Base-by-base conservation (phyloP, 345 rosid genomes). In the Euphorbia tirucalli region DNA sequence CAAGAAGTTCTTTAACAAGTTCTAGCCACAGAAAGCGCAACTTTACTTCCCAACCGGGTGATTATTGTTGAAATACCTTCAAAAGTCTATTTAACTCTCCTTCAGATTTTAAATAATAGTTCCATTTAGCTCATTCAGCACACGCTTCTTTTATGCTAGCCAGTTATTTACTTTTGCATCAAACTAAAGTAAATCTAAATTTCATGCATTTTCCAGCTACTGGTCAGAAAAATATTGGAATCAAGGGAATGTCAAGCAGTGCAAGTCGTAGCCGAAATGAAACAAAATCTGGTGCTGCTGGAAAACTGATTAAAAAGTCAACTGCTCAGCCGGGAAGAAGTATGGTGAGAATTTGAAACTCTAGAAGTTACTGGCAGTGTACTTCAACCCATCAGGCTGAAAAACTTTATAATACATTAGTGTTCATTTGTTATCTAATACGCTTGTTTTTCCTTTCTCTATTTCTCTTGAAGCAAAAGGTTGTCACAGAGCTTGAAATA, bases 21-120 rank as follows among this genome's bases (percentile, higher is more conserved):
- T 64, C 83, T 28, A 81, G 85, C 80, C 78, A 74, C 71, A 32
- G 22, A 24, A 88, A 80, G 77, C 73, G 54, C 48, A 81, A 77
- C 82, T 84, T 79, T 56, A 78, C 59, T 67, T 71, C 86, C 61
- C 81, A 61, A 78, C 67, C 87, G 77, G 91, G 97, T 92, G 83
- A 49, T 56, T 27, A 54, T 65, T 35, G 46, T 24, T 22, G 57
- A 9, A 4, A 10, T n/a, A 75, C 4, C 69, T 68, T 10, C 55
- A 7, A 3, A 25, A 44, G n/a, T 39, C 44, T 13, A 28, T 64
- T 78, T 55, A 28, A 57, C 64, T 31, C n/a, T 65, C 39, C 41
- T 61, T 59, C 24, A 41, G 14, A 18, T 27, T 66, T 63, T 18
- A n/a, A 30, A 32, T 49, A 37, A 27, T 19, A 39, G 21, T 30